Evolutionary conservation across 2,329 filamentous ascomycete genomes (phyloP), one percentile per base, ranked within the genome.

Genomic region (Pseudocercospora musae): DNA sequence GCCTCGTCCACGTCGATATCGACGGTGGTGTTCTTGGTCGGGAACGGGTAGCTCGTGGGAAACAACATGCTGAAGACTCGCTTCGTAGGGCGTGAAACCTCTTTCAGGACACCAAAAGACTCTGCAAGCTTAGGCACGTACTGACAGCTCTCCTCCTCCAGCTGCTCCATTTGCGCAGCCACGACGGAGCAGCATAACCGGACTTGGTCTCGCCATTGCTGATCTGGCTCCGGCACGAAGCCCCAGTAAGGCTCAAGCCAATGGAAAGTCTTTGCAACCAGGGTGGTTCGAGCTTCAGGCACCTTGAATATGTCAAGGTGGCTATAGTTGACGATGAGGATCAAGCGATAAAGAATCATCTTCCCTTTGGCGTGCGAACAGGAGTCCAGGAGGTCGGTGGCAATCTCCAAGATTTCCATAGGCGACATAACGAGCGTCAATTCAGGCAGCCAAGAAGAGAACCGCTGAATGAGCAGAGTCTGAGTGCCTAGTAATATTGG

Each of bases 161-260:
- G 84, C 68, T 91, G 85, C 44, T 90, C 85, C 60, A 93, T 74
- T 74, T 98, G 91, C 65, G 90, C 92, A 8, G 94, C 91, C 37
- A 99, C 83, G 33, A 99, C 90, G 0, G 94, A 96, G 77, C 92
- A 96, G 77, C 94, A 96, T 15, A 99, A 81, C 15, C 95, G 89
- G 18, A 98, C 90, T 78, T 98, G 95, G 21, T 96, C 92, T 66
- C 89, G 89, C 87, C 92, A 98, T 72, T 96, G 91, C 37, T 93
- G 89, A 2, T 87, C 92, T 9, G 94, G 86, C 25, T 63, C 58
- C 27, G 87, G 81, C 3, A 85, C 83, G 65, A 87, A 86, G 11
- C 94, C 94, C 95, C 95, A 99, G 76, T 98, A 93, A 3, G 94
- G 93, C 11, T 89, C 88, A 62, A 99, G 87, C 95, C 95, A 99